phyloP scores from a whole-genome alignment of 176 grass and related monocot genomes.

The Poa annua region DNA sequence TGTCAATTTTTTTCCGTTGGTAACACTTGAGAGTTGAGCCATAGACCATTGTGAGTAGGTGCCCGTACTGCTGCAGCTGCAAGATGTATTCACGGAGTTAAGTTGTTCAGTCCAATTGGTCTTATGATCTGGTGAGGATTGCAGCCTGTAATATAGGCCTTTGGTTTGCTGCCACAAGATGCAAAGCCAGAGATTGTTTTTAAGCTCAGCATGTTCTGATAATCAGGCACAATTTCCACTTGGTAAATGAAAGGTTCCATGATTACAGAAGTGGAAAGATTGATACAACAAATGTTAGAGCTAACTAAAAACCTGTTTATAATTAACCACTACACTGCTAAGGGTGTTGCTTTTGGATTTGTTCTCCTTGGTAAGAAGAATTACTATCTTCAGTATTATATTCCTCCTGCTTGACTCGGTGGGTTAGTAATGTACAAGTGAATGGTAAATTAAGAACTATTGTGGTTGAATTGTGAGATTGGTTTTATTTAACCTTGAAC shows the following conservation, averaged over 20 bases:
- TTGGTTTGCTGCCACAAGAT: not conserved
- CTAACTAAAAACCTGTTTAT: not conserved
- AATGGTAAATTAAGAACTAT: not conserved
- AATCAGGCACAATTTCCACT: not conserved
- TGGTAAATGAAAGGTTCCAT: constrained; percentile 1
- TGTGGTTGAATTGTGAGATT: not conserved
- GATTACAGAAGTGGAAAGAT: not conserved
- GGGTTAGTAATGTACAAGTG: not conserved
- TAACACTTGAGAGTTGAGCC: not conserved
- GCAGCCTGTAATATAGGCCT: constrained; percentile 21
- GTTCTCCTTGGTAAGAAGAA: not conserved
- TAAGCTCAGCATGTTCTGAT: not conserved
- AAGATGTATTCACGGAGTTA: constrained; percentile 15
- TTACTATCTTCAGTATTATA: constrained; percentile 2
- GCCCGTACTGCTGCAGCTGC: not conserved
- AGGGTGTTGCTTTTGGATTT: constrained; percentile 14
- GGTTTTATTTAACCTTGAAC: not conserved
- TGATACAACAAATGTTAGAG: not conserved
- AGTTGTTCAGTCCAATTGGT: not conserved
- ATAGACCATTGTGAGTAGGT: constrained; percentile 3
- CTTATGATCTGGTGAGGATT: not conserved
- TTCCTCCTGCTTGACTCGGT: not conserved
- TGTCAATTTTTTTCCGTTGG: not conserved
- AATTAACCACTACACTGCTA: not conserved
- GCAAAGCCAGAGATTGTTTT: not conserved